Evolutionary conservation across 352 stramenopile species (phyloP).

Genomic region (Phytopythium boreale): DNA sequence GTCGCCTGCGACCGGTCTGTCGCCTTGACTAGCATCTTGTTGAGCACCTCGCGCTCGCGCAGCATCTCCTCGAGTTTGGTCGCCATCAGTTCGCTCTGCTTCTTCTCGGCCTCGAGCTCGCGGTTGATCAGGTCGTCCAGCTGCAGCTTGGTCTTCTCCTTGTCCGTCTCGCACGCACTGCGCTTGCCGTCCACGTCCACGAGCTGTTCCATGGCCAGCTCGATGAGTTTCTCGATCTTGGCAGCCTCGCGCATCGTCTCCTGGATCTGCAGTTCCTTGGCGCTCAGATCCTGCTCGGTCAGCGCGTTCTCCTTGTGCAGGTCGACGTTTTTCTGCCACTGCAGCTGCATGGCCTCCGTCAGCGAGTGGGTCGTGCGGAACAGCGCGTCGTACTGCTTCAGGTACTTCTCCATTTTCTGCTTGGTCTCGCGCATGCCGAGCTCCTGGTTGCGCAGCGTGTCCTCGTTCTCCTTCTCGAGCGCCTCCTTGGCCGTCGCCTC

Average conservation of each 20-base stretch:
- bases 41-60: conserved; percentile 76
- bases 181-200: conserved; percentile 60
- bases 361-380: conserved; percentile 77
- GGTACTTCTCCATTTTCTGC: conserved; percentile 87
- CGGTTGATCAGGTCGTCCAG: conserved; percentile 68
- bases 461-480: conserved; percentile 53
- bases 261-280: conserved; percentile 51
- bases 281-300: conserved; percentile 51
- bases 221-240: conserved; percentile 76
- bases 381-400: conserved; percentile 83
- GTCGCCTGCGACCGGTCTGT: conserved; percentile 75
- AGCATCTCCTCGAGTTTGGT: conserved; percentile 84
- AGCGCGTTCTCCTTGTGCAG: conserved; percentile 73
- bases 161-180: conserved; percentile 54
- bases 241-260: conserved; percentile 49
- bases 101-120: conserved; percentile 56
- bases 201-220: conserved; percentile 73
- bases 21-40: conserved; percentile 87
- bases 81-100: conserved; percentile 63
- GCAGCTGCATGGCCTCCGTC: conserved; percentile 74
- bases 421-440: conserved; percentile 73
- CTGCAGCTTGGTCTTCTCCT: conserved; percentile 59
- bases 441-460: conserved; percentile 67
- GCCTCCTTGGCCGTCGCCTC: conserved; percentile 40
- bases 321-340: conserved; percentile 85